phyloP scores from a whole-genome alignment of 805 yeast species.

The Kurtzmaniella fragi region DNA sequence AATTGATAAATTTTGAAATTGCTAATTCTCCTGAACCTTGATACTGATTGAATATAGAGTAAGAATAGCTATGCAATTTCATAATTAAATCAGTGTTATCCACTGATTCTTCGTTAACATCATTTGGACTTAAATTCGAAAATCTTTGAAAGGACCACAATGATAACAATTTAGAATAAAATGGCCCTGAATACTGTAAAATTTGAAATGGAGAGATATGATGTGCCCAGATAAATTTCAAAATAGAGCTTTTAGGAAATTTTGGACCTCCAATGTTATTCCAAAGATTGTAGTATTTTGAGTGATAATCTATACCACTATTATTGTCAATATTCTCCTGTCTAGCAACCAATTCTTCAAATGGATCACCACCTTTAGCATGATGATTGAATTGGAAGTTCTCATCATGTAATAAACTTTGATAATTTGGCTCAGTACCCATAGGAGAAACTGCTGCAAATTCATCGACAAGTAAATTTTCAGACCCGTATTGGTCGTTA shows the following conservation, averaged over 20 bases:
- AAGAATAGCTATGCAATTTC: conserved; percentile 36
- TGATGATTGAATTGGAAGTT: conserved; percentile 30
- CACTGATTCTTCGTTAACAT: conserved; percentile 5
- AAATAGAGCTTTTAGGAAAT: conserved; percentile 27
- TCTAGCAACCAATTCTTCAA: conserved; percentile 22
- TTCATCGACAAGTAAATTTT: conserved; percentile 14
- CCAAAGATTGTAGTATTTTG: conserved; percentile 20
- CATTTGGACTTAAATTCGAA: conserved; percentile 20
- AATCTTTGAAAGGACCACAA: conserved; percentile 38
- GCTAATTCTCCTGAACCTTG: conserved; percentile 42
- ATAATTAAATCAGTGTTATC: conserved; percentile 18
- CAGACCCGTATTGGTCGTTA: conserved; percentile 13
- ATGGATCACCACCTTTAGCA: conserved; percentile 30
- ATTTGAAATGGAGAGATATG: conserved; percentile 35
- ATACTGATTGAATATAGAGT: conserved; percentile 37
- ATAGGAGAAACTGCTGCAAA: conserved; percentile 34
- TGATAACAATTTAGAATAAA: conserved; percentile 36
- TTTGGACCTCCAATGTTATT: conserved; percentile 30
- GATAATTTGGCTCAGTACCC: conserved; percentile 37
- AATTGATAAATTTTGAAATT: conserved; percentile 35
- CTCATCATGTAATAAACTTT: conserved; percentile 28
- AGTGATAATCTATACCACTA: background rate
- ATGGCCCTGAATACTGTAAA: conserved; percentile 33
- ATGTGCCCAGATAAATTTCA: conserved; percentile 33
- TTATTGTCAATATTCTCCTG: conserved; percentile 3